These are phyloP conservation scores for Ophiostoma populinum DNA, from an alignment of 2,329 filamentous ascomycete genomes.

Conservation along the genomic window DNA sequence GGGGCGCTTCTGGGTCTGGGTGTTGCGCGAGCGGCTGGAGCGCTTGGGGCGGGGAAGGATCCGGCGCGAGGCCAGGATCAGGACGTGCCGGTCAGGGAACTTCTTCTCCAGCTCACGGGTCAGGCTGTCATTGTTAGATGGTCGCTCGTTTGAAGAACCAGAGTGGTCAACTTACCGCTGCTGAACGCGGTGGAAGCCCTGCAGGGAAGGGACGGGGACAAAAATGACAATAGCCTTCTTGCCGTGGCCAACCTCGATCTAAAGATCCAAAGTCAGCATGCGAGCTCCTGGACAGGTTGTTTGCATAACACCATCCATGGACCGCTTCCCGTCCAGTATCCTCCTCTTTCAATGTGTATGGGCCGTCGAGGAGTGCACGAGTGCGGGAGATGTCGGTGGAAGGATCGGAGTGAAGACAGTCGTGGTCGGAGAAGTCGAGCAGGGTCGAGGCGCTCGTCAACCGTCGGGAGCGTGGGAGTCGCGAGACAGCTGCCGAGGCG, in stretches of 20 bases:
- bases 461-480: too few species aligned
- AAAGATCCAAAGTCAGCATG: slow-evolving; percentile 56
- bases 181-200: slow-evolving; percentile 98
- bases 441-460: too few species aligned
- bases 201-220: slow-evolving; percentile 97
- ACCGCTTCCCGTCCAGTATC: slow-evolving; percentile 62
- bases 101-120: slow-evolving; percentile 99
- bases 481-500: background rate
- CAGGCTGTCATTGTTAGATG: slow-evolving; percentile 38
- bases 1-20: slow-evolving; percentile 96
- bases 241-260: slow-evolving; percentile 99
- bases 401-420: background rate
- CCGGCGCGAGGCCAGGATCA: slow-evolving; percentile 97
- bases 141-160: too few species aligned
- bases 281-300: slow-evolving; percentile 46
- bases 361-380: background rate
- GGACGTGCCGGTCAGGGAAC: slow-evolving; percentile 99
- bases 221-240: slow-evolving; percentile 99
- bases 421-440: background rate
- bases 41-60: slow-evolving; percentile 98
- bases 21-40: slow-evolving; percentile 89
- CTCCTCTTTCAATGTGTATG: slow-evolving; percentile 13
- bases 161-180: slow-evolving; percentile 59
- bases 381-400: background rate
- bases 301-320: slow-evolving; percentile 34